Percentiles rank a stretch among this genome's conserved stretches.
Evolutionary conservation across 805 yeast species (phyloP).

Genomic region (Candida alai): DNA sequence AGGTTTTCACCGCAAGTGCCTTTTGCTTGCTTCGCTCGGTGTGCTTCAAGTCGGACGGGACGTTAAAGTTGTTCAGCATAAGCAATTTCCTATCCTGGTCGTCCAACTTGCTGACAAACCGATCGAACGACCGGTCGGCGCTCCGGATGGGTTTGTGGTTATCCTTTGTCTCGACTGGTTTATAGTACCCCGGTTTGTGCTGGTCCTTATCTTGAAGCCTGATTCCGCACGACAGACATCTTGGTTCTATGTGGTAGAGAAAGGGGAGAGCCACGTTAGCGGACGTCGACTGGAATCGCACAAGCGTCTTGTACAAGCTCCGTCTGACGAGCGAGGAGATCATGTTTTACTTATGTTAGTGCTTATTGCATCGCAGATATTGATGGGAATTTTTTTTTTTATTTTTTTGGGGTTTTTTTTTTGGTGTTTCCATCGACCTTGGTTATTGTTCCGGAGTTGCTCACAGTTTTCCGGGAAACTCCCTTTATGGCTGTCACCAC

Average conservation of each 20-base stretch:
- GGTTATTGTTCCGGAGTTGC: too few species aligned
- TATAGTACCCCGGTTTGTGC: conserved; percentile 42
- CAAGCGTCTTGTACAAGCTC: background rate
- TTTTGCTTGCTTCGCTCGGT: background rate
- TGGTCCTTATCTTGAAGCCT: conserved; percentile 41
- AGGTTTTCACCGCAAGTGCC: background rate
- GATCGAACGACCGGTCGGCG: conserved; percentile 24
- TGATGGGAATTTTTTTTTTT: background rate
- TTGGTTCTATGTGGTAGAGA: conserved; percentile 12
- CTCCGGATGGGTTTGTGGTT: conserved; percentile 9
- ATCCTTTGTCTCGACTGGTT: conserved; percentile 1
- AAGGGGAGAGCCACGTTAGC: conserved; percentile 4
- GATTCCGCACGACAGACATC: conserved; percentile 60
- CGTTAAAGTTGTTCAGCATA: conserved; percentile 14
- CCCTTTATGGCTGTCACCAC: too few species aligned
- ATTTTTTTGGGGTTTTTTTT: too few species aligned
- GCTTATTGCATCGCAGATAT: background rate
- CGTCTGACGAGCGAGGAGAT: conserved; percentile 2
- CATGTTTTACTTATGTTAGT: background rate
- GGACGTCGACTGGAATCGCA: conserved; percentile 3
- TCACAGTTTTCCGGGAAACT: too few species aligned
- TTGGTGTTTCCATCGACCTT: too few species aligned
- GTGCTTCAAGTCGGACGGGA: background rate
- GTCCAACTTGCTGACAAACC: conserved; percentile 15
- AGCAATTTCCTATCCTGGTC: conserved; percentile 26